Percentiles rank a stretch among this genome's conserved stretches.
phyloP scores from a whole-genome alignment of 306 rosid genomes.

The Glycyrrhiza uralensis region DNA sequence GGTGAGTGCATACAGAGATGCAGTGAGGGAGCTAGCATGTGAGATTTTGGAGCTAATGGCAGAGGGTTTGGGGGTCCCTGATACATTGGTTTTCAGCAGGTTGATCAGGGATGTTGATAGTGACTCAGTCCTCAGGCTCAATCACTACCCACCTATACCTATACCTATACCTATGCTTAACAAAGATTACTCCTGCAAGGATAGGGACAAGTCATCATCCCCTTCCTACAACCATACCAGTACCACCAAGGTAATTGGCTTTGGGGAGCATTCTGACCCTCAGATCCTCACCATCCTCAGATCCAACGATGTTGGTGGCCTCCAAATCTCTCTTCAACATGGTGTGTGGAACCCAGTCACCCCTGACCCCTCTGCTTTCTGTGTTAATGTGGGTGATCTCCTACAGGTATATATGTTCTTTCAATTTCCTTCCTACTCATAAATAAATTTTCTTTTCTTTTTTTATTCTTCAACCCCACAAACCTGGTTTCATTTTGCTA shows the following conservation, averaged over 20 bases:
- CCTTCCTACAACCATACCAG: neutral
- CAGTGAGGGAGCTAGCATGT: constrained; percentile 54
- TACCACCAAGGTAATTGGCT: constrained; percentile 54
- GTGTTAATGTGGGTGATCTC: constrained; percentile 76
- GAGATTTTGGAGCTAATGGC: constrained; percentile 71
- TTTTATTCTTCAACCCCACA: neutral
- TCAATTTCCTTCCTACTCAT: neutral
- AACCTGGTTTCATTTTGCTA: constrained; percentile 8
- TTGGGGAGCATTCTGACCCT: constrained; percentile 93
- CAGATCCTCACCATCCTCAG: constrained; percentile 71
- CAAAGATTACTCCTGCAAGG: constrained; percentile 7
- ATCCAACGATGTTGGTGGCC: constrained; percentile 81
- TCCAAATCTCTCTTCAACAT: constrained; percentile 59
- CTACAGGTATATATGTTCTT: constrained; percentile 48
- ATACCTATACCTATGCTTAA: no score
- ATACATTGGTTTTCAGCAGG: constrained; percentile 47
- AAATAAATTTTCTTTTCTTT: no score
- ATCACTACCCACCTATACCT: constrained; percentile 61
- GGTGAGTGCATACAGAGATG: constrained; percentile 47
- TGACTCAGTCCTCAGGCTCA: constrained; percentile 69
- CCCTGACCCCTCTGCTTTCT: constrained; percentile 66
- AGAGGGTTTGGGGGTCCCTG: constrained; percentile 61
- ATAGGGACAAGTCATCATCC: constrained; percentile 28
- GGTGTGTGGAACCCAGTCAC: constrained; percentile 71
- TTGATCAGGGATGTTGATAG: constrained; percentile 49